phyloP scores from a whole-genome alignment of 768 basidiomycete species.

The Hygrophoropsis aurantiaca region DNA sequence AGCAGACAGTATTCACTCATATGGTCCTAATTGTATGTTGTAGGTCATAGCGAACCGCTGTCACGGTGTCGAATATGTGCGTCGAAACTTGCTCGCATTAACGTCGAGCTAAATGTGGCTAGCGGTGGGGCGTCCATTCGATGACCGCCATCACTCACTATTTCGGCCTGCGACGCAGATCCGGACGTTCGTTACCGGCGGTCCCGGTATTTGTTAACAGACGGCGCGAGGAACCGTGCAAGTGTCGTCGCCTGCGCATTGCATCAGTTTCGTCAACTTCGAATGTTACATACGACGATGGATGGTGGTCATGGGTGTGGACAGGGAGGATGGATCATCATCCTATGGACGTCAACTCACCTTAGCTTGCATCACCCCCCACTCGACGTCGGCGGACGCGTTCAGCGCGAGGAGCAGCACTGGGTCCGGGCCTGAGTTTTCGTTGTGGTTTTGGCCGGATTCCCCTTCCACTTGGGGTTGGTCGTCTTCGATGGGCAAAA shows the following conservation, averaged over 20 bases:
- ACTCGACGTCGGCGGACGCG: conserved; percentile 57
- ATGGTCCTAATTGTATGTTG: too few relatives aligned
- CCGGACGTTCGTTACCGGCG: not conserved
- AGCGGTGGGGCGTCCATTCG: too few relatives aligned
- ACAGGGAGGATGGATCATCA: not conserved
- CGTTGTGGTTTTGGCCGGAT: too few relatives aligned
- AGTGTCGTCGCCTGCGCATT: conserved; percentile 29
- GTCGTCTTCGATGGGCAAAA: conserved; percentile 58
- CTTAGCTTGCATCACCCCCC: conserved; percentile 65
- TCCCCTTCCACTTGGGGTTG: conserved; percentile 8
- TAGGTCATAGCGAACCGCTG: too few relatives aligned
- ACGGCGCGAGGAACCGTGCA: conserved; percentile 30
- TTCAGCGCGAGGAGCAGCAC: conserved; percentile 72
- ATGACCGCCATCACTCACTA: not conserved
- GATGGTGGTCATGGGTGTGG: too few relatives aligned
- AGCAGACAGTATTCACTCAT: too few relatives aligned
- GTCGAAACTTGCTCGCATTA: too few relatives aligned
- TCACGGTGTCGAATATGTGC: too few relatives aligned
- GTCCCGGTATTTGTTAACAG: conserved; percentile 37
- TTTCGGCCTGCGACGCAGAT: not conserved
- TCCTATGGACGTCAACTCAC: conserved; percentile 32
- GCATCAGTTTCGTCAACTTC: too few relatives aligned
- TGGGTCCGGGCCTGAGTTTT: conserved; percentile 41
- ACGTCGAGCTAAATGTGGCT: too few relatives aligned
- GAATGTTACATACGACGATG: too few relatives aligned